phyloP scores from a whole-genome alignment of 805 yeast species.

The Saccharomycopsis babjevae region DNA sequence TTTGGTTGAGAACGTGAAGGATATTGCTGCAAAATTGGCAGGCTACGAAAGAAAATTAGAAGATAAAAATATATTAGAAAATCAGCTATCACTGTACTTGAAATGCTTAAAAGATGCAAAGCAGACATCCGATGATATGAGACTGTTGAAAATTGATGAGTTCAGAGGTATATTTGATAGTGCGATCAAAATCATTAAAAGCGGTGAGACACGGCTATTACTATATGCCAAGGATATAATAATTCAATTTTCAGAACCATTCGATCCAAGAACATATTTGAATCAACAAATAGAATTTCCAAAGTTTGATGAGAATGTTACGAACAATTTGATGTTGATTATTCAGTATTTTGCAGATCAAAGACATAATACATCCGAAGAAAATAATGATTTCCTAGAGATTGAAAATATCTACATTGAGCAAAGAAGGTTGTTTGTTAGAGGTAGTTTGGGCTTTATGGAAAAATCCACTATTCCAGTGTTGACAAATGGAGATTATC shows the following conservation, averaged over 20 bases:
- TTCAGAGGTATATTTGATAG: conserved; percentile 62
- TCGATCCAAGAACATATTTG: conserved; percentile 36
- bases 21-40: conserved; percentile 38
- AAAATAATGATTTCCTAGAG: conserved; percentile 24
- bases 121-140: conserved; percentile 17
- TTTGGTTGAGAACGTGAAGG: conserved; percentile 38
- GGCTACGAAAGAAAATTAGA: conserved; percentile 30
- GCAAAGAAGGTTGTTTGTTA: conserved; percentile 33
- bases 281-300: conserved; percentile 22
- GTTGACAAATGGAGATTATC: conserved; percentile 40
- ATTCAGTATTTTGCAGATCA: conserved; percentile 18
- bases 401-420: conserved; percentile 31
- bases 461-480: conserved; percentile 37
- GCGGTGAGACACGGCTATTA: conserved; percentile 46
- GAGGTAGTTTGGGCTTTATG: conserved; percentile 34
- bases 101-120: conserved; percentile 19
- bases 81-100: conserved; percentile 15
- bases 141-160: conserved; percentile 29
- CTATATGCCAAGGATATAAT: conserved; percentile 39
- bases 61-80: conserved; percentile 16
- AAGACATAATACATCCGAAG: neutral
- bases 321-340: conserved; percentile 22
- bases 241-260: conserved; percentile 30
- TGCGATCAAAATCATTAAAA: conserved; percentile 43
- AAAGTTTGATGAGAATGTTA: conserved; percentile 12